Base-by-base conservation (phyloP, 2,329 filamentous ascomycete species). In the Diaporthe sp. region DNA sequence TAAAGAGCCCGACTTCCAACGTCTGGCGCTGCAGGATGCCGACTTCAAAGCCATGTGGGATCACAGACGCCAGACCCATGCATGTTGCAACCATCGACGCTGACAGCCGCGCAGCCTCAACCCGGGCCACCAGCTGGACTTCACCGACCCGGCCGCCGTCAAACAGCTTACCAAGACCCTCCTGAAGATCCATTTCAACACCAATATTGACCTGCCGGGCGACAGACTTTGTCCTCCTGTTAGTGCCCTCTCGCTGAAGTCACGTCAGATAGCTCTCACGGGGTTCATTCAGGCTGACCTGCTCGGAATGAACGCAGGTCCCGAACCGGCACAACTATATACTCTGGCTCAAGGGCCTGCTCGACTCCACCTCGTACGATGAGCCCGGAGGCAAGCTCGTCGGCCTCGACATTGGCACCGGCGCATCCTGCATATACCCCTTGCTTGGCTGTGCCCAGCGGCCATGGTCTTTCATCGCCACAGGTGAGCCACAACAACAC, bases 391-490 rank as follows among this genome's bases (percentile, higher is more conserved):
- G 89, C n/a, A 84, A 87, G 55, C 86, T 95, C 2, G 81, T 88
- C 0, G 96, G 96, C 0, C 84, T 98, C 2, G 96, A 98, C 78
- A 93, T 98, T 76, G 97, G 97, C 53, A 97, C 95, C 1, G 97
- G 97, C 2, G 94, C 96, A 22, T 97, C 94, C 78, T 93, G 93
- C 78, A 97, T 99, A 78, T 99, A 98, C 80, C 93, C 96, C 2
- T 88, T 98, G 1, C 88, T 99, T 1, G 94, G 92, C 27, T 94
- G 93, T 78, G 83, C 87, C 0, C 90, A 93, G 74, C 88, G 94
- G 0, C 87, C 89, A 4, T 98, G 96, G 96, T 87, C 84, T 2
- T 95, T 96, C 77, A 82, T 92, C 42, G 94, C 90, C 1, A 95
- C 93, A 8, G 85, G 86, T 87, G 75, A 50, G 61, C 30, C 30